Conservation (phyloP, 108 stramenopile species). For the Pseudonitzschia multiseries region DNA sequence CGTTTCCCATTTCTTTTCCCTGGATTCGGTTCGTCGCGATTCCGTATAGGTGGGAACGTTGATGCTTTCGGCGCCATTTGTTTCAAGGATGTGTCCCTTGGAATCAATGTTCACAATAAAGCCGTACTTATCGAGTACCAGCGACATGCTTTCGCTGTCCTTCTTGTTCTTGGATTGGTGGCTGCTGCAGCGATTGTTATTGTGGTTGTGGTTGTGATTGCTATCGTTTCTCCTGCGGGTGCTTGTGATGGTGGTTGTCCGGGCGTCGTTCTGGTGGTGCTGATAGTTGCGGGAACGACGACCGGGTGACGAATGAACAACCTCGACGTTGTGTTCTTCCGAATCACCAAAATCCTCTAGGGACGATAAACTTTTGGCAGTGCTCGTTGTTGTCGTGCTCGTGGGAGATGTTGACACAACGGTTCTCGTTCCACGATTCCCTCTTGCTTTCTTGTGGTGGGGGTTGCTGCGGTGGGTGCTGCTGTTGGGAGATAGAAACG, state of each 20-base stretch:
- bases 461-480: not conserved
- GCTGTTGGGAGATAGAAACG: constrained; percentile 3
- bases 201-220: too few relatives aligned
- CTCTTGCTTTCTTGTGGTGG: too few relatives aligned
- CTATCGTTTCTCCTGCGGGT: not conserved
- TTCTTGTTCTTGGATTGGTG: not conserved
- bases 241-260: constrained; percentile 7
- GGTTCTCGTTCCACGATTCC: not conserved
- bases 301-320: constrained; percentile 8
- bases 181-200: too few relatives aligned
- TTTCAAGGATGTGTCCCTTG: constrained; percentile 32
- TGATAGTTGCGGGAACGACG: not conserved
- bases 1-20: constrained; percentile 56
- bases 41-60: constrained; percentile 28
- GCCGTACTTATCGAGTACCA: constrained; percentile 55
- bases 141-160: not conserved
- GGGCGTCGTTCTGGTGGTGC: not conserved
- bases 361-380: not conserved
- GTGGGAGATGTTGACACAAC: not conserved
- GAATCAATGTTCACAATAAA: constrained; percentile 60
- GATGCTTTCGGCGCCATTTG: constrained; percentile 14
- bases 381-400: constrained; percentile 4
- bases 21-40: constrained; percentile 26
- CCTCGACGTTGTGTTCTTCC: constrained; percentile 12
- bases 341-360: not conserved